These are phyloP conservation scores for Baorangia bicolor DNA, from an alignment of 768 basidiomycete species.

Conservation along the genomic window DNA sequence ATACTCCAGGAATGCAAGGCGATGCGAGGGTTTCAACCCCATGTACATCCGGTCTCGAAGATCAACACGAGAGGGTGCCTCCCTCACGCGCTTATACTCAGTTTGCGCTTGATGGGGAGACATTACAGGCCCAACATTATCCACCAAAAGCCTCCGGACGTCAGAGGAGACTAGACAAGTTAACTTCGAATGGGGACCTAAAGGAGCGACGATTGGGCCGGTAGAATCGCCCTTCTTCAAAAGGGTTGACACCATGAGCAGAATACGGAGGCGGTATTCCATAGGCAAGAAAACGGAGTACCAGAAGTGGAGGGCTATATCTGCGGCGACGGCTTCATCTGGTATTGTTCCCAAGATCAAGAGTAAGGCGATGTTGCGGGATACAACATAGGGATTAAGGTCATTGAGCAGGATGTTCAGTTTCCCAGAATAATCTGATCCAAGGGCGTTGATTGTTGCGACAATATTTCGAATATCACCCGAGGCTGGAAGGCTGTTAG, in stretches of 20 bases:
- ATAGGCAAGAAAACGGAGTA: constrained; percentile 44
- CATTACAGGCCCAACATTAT: constrained; percentile 16
- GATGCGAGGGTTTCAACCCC: constrained; percentile 44
- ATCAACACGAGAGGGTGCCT: constrained; percentile 40
- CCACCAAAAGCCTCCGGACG: constrained; percentile 12
- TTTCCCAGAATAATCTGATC: constrained; percentile 39
- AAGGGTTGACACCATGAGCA: constrained; percentile 19
- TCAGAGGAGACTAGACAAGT: constrained; percentile 11
- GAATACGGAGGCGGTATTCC: constrained; percentile 28
- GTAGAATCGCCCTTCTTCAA: constrained; percentile 4
- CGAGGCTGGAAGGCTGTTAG: constrained; percentile 36
- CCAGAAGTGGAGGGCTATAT: constrained; percentile 48
- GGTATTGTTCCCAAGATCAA: constrained; percentile 38
- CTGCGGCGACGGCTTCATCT: constrained; percentile 37
- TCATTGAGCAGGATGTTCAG: constrained; percentile 46
- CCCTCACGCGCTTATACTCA: constrained; percentile 35
- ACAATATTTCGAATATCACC: constrained; percentile 49
- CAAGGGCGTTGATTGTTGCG: constrained; percentile 42
- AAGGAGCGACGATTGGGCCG: constrained; percentile 5
- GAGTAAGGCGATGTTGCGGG: constrained; percentile 44
- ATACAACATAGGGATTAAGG: constrained; percentile 23
- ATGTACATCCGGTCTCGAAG: constrained; percentile 41
- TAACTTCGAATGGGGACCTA: constrained; percentile 17
- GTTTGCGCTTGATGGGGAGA: constrained; percentile 25
- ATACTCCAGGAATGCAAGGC: constrained; percentile 41